A percentile compares a stretch with the other conserved stretches of the same genome.
phyloP scores from a whole-genome alignment of 2,329 filamentous ascomycete species.

The Pezicula neosporulosa region DNA sequence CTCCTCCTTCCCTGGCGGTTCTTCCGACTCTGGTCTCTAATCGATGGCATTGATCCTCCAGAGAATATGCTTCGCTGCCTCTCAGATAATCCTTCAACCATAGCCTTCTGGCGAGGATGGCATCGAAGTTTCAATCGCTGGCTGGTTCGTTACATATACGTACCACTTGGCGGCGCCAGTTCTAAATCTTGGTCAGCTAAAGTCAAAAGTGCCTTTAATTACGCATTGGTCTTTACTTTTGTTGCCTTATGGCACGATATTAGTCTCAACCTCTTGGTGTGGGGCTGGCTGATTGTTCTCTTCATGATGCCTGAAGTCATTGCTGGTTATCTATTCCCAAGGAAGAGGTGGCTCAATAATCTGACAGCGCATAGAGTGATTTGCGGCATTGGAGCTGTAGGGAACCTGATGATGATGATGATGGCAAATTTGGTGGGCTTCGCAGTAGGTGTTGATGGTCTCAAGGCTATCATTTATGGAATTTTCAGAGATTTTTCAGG shows the following conservation, averaged over 20 bases:
- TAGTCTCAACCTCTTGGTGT: constrained; percentile 82
- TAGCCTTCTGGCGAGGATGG: constrained; percentile 95
- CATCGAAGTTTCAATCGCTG: constrained; percentile 94
- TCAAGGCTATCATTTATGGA: constrained; percentile 70
- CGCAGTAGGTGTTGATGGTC: constrained; percentile 83
- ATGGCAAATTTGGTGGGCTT: constrained; percentile 92
- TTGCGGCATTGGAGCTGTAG: constrained; percentile 76
- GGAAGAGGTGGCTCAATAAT: constrained; percentile 59
- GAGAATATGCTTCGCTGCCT: constrained; percentile 99
- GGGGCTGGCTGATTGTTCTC: constrained; percentile 94
- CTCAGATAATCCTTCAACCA: constrained; percentile 87
- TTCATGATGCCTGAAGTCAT: constrained; percentile 90
- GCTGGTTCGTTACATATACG: constrained; percentile 89
- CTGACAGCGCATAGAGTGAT: constrained; percentile 76
- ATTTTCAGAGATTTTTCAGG: constrained; percentile 74
- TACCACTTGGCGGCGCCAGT: constrained; percentile 76
- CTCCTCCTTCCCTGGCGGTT: constrained; percentile 96
- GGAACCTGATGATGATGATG: constrained; percentile 93
- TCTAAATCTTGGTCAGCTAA: constrained; percentile 42
- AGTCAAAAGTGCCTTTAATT: constrained; percentile 67
- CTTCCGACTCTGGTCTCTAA: constrained; percentile 91
- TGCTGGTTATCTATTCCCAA: constrained; percentile 69
- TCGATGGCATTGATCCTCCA: constrained; percentile 89
- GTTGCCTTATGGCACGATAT: constrained; percentile 99
- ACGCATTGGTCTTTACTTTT: constrained; percentile 87